These are phyloP conservation scores for Kokia cookei DNA, from an alignment of 441 rosid genomes.

Conservation along the genomic window DNA sequence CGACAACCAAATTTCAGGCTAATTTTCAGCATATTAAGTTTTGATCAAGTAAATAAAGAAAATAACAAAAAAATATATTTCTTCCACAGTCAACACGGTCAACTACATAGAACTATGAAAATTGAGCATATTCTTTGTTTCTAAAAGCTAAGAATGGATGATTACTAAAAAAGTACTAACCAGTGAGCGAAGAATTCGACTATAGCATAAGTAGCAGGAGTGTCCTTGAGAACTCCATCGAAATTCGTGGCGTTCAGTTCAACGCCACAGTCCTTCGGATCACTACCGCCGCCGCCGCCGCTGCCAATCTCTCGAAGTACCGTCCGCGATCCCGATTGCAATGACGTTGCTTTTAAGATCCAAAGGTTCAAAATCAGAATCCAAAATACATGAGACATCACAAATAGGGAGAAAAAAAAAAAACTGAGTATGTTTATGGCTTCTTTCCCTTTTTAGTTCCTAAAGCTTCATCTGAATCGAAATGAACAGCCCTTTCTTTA, in stretches of 20 bases:
- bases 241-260: constrained; percentile 67
- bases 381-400: constrained; percentile 35
- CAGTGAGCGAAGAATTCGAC: constrained; percentile 95
- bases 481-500: neutral
- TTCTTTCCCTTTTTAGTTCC: neutral
- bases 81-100: neutral
- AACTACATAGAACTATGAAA: neutral
- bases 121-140: neutral
- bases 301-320: constrained; percentile 42
- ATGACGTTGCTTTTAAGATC: constrained; percentile 28
- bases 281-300: constrained; percentile 14
- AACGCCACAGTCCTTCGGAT: constrained; percentile 41
- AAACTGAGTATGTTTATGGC: neutral
- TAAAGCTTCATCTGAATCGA: neutral
- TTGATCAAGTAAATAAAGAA: neutral
- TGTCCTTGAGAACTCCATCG: constrained; percentile 51
- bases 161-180: constrained; percentile 28
- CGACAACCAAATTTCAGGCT: neutral
- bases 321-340: constrained; percentile 52
- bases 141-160: neutral
- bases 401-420: neutral
- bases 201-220: constrained; percentile 68
- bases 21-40: neutral
- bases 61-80: neutral
- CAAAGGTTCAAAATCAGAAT: constrained; percentile 22